These are phyloP conservation scores for Ambrosia trifida DNA, from an alignment of 129 eudicot species.

Conservation along the genomic window DNA sequence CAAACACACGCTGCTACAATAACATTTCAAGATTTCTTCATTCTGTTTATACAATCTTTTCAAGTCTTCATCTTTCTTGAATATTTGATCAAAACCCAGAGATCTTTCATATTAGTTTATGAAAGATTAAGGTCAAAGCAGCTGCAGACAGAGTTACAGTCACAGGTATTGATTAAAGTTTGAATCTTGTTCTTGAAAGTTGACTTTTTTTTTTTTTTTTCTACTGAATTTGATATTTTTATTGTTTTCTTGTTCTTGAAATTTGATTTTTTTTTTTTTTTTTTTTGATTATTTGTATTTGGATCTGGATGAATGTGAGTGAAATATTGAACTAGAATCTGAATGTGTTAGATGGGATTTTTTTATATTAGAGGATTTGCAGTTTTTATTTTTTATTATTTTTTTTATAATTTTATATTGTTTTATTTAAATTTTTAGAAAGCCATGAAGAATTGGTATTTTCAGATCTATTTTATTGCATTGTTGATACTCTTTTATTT, in stretches of 20 bases:
- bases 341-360: not conserved
- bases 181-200: not conserved
- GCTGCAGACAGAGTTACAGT: not conserved
- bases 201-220: not conserved
- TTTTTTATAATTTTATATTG: not conserved
- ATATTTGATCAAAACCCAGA: not conserved
- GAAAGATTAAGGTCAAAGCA: constrained; percentile 18
- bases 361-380: not conserved
- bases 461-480: constrained; percentile 17
- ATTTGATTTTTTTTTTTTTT: not conserved
- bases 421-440: not conserved
- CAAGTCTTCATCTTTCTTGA: not conserved
- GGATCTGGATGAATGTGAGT: constrained; percentile 16
- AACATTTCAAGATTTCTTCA: constrained; percentile 3
- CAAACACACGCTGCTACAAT: constrained; percentile 20
- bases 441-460: not conserved
- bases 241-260: not conserved
- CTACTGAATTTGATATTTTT: constrained; percentile 2
- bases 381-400: not conserved
- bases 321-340: not conserved
- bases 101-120: not conserved
- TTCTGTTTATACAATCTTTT: not conserved
- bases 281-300: constrained; percentile 7
- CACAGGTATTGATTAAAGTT: not conserved
- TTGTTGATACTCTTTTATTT: not conserved